Percentiles rank a stretch among this genome's conserved stretches.
Conservation (phyloP, 768 basidiomycete species). For the Kwoniella botswanensis region DNA sequence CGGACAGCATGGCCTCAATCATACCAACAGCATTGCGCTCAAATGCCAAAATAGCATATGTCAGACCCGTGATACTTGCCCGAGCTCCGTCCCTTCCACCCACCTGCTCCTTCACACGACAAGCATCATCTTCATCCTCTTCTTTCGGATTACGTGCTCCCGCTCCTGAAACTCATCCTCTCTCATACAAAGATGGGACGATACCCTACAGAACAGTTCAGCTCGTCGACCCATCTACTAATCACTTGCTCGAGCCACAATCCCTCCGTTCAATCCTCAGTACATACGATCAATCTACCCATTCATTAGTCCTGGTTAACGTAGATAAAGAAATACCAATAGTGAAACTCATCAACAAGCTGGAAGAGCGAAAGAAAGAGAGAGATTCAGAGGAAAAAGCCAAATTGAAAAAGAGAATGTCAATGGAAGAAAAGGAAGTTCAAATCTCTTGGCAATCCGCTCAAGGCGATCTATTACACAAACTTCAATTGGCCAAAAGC, state of each 20-base stretch:
- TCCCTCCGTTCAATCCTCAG: conserved; percentile 34
- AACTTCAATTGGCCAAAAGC: conserved; percentile 37
- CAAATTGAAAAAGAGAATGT: conserved; percentile 29
- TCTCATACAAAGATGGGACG: conserved; percentile 27
- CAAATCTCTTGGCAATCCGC: conserved; percentile 56
- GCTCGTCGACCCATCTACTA: conserved; percentile 40
- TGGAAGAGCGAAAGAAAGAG: conserved; percentile 35
- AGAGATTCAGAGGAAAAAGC: conserved; percentile 36
- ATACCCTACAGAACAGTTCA: conserved; percentile 51
- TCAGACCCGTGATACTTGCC: neutral
- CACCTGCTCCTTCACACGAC: neutral
- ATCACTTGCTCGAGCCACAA: conserved; percentile 38
- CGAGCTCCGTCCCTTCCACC: neutral
- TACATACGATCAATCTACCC: conserved; percentile 35
- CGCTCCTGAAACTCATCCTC: conserved; percentile 12
- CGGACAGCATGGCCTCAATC: neutral
- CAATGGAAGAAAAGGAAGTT: conserved; percentile 49
- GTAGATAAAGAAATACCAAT: conserved; percentile 37
- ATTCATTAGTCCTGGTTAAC: conserved; percentile 46
- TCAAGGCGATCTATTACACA: conserved; percentile 49
- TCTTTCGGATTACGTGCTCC: conserved; percentile 17
- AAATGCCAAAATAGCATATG: neutral
- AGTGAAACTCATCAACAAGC: conserved; percentile 43
- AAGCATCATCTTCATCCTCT: conserved; percentile 15
- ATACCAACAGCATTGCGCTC: neutral